A percentile compares a stretch with the other conserved stretches of the same genome.
phyloP scores from a whole-genome alignment of 192 early-diverging fungal species.

The Coemansia sp. region DNA sequence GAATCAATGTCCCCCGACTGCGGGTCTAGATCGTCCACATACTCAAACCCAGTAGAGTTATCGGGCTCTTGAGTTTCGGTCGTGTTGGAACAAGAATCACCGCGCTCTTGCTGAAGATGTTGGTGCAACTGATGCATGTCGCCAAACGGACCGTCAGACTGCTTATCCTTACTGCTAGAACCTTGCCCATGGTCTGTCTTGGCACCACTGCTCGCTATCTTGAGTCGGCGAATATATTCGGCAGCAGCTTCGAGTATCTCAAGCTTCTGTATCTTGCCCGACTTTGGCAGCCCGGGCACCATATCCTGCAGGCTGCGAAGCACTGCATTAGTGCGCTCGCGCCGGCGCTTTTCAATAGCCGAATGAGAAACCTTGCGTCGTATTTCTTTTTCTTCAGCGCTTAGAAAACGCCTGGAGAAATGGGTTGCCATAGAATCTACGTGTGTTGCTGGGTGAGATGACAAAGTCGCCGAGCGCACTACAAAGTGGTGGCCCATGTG shows the following conservation, averaged over 20 bases:
- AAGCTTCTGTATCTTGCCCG: slow-evolving; percentile 53
- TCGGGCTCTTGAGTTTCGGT: not conserved
- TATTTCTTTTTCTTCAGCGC: slow-evolving; percentile 62
- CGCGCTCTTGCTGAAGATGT: not conserved
- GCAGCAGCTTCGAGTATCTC: slow-evolving; percentile 53
- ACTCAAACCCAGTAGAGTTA: not conserved
- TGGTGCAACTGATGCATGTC: not conserved
- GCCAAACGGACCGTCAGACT: not conserved
- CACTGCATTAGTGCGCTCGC: slow-evolving; percentile 87
- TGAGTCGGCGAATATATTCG: slow-evolving; percentile 46
- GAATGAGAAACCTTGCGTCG: slow-evolving; percentile 84
- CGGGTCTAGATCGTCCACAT: slow-evolving; percentile 4
- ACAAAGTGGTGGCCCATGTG: not conserved
- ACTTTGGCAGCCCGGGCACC: slow-evolving; percentile 60
- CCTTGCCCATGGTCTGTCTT: not conserved
- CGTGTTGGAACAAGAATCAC: slow-evolving; percentile 2
- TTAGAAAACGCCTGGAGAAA: slow-evolving; percentile 19
- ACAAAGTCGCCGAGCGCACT: not conserved
- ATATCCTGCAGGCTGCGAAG: slow-evolving; percentile 75
- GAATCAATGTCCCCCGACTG: slow-evolving; percentile 16
- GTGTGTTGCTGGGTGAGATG: not conserved
- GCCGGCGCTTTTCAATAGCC: slow-evolving; percentile 81
- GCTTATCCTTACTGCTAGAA: not conserved
- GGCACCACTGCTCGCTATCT: not conserved
- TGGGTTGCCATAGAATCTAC: not conserved